Evolutionary conservation across 2,329 filamentous ascomycete species (phyloP).

Genomic region (Fusarium hostae): DNA sequence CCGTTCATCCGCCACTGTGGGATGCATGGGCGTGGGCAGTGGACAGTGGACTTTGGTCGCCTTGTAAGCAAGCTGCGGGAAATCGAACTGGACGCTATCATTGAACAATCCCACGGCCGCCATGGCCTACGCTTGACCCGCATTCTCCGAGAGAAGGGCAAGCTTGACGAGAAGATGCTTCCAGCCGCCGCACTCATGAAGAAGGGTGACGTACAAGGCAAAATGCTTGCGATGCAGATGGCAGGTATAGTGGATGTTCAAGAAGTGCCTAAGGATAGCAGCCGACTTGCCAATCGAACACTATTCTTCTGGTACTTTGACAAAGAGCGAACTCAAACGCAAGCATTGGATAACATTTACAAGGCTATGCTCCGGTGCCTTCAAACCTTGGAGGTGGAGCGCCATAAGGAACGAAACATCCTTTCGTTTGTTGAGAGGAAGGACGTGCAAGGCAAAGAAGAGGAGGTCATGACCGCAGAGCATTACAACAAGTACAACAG

Average conservation of each 20-base stretch:
- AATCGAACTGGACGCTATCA: conserved; percentile 82
- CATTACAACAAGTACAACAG: conserved; percentile 73
- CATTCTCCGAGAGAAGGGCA: conserved; percentile 86
- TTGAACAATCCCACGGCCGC: conserved; percentile 80
- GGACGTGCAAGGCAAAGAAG: conserved; percentile 86
- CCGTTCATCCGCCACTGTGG: conserved; percentile 76
- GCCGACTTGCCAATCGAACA: conserved; percentile 82
- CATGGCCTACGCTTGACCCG: conserved; percentile 84
- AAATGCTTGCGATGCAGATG: conserved; percentile 87
- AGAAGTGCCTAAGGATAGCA: conserved; percentile 90
- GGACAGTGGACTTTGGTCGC: conserved; percentile 84
- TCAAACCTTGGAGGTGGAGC: conserved; percentile 82
- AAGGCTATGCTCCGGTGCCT: conserved; percentile 89
- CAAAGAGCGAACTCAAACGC: conserved; percentile 73
- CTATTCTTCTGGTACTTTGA: conserved; percentile 96
- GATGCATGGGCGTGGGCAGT: conserved; percentile 72
- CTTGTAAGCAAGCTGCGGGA: conserved; percentile 78
- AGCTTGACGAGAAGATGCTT: conserved; percentile 92
- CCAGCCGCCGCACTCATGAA: conserved; percentile 84
- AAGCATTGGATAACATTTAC: conserved; percentile 84
- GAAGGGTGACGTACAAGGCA: conserved; percentile 84
- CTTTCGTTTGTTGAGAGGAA: conserved; percentile 84
- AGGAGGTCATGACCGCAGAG: conserved; percentile 78
- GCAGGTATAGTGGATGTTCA: conserved; percentile 90
- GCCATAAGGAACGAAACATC: conserved; percentile 75